Base-by-base conservation (phyloP, 2,329 filamentous ascomycete genomes). In the Pseudopyricularia javanii region DNA sequence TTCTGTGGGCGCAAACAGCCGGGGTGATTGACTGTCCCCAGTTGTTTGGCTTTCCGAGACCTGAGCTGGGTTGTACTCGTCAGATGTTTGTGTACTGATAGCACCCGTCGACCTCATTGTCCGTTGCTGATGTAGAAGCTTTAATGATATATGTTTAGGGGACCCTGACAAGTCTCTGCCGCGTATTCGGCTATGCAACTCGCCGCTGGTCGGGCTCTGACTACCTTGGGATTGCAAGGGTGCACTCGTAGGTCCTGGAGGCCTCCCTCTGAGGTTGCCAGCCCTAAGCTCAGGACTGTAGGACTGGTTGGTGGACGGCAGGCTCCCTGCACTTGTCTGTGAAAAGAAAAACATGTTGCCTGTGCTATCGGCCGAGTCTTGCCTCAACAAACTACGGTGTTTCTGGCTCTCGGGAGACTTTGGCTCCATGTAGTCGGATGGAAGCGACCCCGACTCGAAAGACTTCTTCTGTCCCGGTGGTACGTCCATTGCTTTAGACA, bases 321-420 rank as follows among this genome's bases (percentile, higher is more conserved):
- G 47, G 14, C 57, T 30, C n/a, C 60, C 63, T 20, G 56, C 62
- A 50, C 64, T 62, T 8, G 67, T 57, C 49, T 74, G 74, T 0
- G 80, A 82, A 3, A 78, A 71, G 15, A 77, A 80, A 58, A 83
- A 82, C 63, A 82, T 73, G 51, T 79, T 75, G 8, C 63, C 67
- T 52, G 79, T 78, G 57, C 78, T 82, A 48, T 81, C 79, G 7
- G 75, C 73, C 0, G 80, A 83, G 60, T 82, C 74, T 47, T 80
- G 74, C 3, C 79, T 69, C 2, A 62, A 35, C 15, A 66, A 63
- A 1, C 61, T 20, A 7, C 17, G 54, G 28, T 56, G 62, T 56
- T 62, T 60, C 32, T 53, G 60, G 34, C 51, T 64, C 45, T 59
- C 65, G 3, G 65, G 66, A 37, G 68, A 66, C 32, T 58, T 61